Base-by-base conservation (phyloP, 208 protist genomes). In the Crithidia expoeki region DNA sequence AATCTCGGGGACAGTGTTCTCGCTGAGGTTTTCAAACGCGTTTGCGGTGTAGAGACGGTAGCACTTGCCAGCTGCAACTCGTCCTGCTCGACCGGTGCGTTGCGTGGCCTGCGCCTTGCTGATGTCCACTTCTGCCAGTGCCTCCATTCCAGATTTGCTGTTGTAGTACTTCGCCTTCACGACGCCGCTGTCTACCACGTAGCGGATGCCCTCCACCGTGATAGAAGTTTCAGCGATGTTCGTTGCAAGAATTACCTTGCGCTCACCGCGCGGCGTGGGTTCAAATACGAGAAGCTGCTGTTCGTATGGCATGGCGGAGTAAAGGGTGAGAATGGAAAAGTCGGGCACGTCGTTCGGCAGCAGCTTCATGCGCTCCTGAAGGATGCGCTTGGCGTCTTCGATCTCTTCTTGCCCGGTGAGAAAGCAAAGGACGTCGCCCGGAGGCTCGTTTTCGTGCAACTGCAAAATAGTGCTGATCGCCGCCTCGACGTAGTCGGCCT, bases 201-300 rank as follows among this genome's bases (percentile, higher is more conserved):
- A 99, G 34, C 98, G 91, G 64, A 99, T 98, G 30, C 97, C 97
- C 77, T 99, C 96, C 49, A 99, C 99, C 16, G 99, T 99, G 23
- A 99, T 89, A 33, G 98, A 99, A 4, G 99, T 99, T 71, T 99
- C 98, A 34, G 98, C 98, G 74, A 99, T 99, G 85, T 99, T 99
- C 36, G 99, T 99, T 1, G 99, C 97, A 10, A 99, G 76, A 38
- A 99, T 98, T 3, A 98, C 88, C 74, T 98, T 99, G 60, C 97
- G 88, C 27, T 89, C 79, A 0, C 86, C 85, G 0, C 63, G 69
- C 9, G 94, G 86, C 28, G 94, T 86, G 0, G 96, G 91, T 65
- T 99, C 98, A 74, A 99, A 99, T 40, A 99, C 98, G 12, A 85
- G 86, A 27, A 96, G 70, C 74, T 99, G 98, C 80, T 98, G 86